Conservation (phyloP, 192 early-diverging fungal species). For the Geosiphon pyriformis region DNA sequence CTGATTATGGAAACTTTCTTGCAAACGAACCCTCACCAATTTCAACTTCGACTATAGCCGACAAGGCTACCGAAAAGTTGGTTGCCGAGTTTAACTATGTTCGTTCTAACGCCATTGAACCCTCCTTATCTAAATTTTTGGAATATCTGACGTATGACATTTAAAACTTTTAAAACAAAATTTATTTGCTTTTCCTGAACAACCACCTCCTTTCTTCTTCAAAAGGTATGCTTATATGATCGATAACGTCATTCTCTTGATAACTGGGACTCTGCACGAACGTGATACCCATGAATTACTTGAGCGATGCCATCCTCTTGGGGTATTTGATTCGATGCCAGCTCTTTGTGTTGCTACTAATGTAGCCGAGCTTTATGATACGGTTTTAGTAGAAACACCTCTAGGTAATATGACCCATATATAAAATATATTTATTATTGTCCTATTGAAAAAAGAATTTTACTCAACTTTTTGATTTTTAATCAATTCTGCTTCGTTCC, state of each 20-base stretch:
- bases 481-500: not conserved
- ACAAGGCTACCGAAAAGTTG: slow-evolving; percentile 82
- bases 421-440: slow-evolving; percentile 1
- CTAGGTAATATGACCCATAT: slow-evolving; percentile 54
- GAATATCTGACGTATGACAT: slow-evolving; percentile 91
- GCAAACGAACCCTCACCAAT: slow-evolving; percentile 96
- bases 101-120: slow-evolving; percentile 73
- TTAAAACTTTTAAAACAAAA: not conserved
- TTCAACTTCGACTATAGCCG: slow-evolving; percentile 86
- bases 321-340: slow-evolving; percentile 97
- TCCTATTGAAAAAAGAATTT: too few species aligned
- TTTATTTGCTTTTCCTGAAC: not conserved
- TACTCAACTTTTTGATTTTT: slow-evolving; percentile 3
- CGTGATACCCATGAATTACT: slow-evolving; percentile 96
- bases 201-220: slow-evolving; percentile 38
- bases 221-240: slow-evolving; percentile 96
- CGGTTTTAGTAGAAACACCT: slow-evolving; percentile 95
- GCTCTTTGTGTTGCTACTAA: slow-evolving; percentile 97
- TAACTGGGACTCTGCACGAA: slow-evolving; percentile 97
- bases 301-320: slow-evolving; percentile 96
- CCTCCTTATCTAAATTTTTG: slow-evolving; percentile 84
- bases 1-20: slow-evolving; percentile 91
- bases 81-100: slow-evolving; percentile 93
- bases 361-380: slow-evolving; percentile 91
- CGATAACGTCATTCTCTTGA: slow-evolving; percentile 97